Evolutionary conservation across 2,329 filamentous ascomycete genomes (phyloP), one percentile per base, ranked within the genome.

Genomic region (Diaporthe citrichinensis): DNA sequence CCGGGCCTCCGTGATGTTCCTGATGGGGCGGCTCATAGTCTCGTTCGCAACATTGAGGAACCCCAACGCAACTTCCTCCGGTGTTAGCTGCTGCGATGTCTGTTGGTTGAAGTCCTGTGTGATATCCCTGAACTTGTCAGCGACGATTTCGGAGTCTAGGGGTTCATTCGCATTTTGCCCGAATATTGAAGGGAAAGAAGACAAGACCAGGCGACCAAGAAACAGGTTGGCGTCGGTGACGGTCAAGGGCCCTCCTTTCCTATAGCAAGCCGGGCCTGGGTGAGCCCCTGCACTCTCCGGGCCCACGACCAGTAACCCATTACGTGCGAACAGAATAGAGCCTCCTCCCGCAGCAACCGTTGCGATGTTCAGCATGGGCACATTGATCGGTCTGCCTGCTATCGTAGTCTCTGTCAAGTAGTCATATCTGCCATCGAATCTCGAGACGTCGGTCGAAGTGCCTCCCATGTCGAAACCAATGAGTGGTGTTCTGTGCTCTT

Each of bases 301-400:
- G 0, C 92, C 92, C 9, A 94, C 92, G 1, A 92, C 89, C 75
- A 94, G 93, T 0, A 94, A 84, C 0, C 92, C 92, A 73, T 94
- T 94, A 69, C 88, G 89, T 86, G 90, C 93, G 81, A 92, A 92
- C 0, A 95, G 84, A 12, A 92, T 87, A 1, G 91, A 93, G n/a
- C 93, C 92, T 76, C 94, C 94, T 25, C 94, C 93, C 9, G 94
- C 93, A 34, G 94, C 94, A 6, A 95, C 93, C 1, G 94, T 96
- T 81, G 95, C 94, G 81, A 96, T 95, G 79, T 96, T 94, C 1
- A 96, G 88, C 80, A 96, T 94, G 0, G 94, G 94, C 15, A 96
- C 94, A 1, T 93, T 93, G 1, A 96, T 91, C 14, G 58, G 34
- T 20, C 36, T n/a, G 17, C 94, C 94, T 0, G 94, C 94, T 0